These are phyloP conservation scores for Blastocystis sp. DNA, from an alignment of 352 stramenopile species.

Conservation along the genomic window DNA sequence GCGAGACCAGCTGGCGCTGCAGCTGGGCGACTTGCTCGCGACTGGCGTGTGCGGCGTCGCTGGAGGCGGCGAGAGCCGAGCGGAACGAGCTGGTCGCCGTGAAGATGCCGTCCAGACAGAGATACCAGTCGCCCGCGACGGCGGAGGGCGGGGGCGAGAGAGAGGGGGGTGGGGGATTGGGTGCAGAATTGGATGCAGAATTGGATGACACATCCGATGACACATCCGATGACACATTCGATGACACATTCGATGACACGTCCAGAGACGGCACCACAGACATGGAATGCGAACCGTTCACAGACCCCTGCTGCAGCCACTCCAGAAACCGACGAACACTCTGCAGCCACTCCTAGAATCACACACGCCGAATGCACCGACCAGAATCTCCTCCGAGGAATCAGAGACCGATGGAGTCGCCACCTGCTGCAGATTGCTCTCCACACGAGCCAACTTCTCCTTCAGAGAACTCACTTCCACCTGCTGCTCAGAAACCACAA, in stretches of 20 bases:
- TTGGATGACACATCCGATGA: no score
- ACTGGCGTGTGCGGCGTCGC: neutral
- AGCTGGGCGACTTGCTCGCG: neutral
- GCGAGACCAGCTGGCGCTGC: neutral
- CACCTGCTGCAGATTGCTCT: slow-evolving; percentile 6
- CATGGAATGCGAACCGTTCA: no score
- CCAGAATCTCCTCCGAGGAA: neutral
- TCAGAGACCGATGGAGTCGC: neutral
- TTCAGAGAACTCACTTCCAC: neutral
- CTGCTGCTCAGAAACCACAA: neutral
- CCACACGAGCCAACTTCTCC: neutral
- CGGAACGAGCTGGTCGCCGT: neutral
- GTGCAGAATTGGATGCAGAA: neutral
- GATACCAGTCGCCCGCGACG: neutral
- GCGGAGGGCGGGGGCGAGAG: neutral
- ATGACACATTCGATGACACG: no score
- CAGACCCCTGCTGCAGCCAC: no score
- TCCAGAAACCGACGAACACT: neutral
- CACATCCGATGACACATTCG: no score
- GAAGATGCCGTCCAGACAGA: slow-evolving; percentile 31
- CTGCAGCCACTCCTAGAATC: slow-evolving; percentile 8
- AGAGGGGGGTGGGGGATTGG: neutral
- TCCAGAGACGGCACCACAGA: no score
- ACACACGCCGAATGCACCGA: neutral
- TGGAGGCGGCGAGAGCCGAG: neutral